Percentiles rank a stretch among this genome's conserved stretches.
These are phyloP conservation scores for Eucalyptus viminalis DNA, from an alignment of 345 rosid species.

Conservation along the genomic window DNA sequence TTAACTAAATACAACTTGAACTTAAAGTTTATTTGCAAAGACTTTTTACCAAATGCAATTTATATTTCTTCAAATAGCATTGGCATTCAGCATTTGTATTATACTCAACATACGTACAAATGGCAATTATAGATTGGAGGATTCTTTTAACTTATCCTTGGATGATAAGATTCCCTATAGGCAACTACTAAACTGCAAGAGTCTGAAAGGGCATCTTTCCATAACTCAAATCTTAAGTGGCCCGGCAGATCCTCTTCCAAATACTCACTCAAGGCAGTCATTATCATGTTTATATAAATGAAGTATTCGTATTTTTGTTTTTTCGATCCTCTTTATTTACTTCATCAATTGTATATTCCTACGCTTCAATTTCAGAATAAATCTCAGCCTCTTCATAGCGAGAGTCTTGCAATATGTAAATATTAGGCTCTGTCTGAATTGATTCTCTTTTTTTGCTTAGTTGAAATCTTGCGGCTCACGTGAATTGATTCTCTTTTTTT, in stretches of 20 bases:
- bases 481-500: neutral
- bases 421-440: neutral
- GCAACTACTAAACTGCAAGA: neutral
- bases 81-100: too few relatives aligned
- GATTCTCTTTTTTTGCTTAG: neutral
- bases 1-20: too few relatives aligned
- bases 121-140: neutral
- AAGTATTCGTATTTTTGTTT: neutral
- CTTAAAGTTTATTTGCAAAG: too few relatives aligned
- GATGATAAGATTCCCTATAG: neutral
- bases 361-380: neutral
- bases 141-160: neutral
- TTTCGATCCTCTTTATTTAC: neutral
- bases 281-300: neutral
- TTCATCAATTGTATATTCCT: neutral
- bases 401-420: neutral
- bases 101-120: neutral
- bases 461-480: neutral
- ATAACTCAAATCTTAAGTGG: neutral
- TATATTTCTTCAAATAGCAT: too few relatives aligned
- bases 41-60: too few relatives aligned
- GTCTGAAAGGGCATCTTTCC: neutral
- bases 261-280: neutral
- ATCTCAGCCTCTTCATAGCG: neutral
- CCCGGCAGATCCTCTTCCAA: neutral